Evolutionary conservation across 345 rosid species (phyloP).

Genomic region (Eucalyptus guilfoylei): DNA sequence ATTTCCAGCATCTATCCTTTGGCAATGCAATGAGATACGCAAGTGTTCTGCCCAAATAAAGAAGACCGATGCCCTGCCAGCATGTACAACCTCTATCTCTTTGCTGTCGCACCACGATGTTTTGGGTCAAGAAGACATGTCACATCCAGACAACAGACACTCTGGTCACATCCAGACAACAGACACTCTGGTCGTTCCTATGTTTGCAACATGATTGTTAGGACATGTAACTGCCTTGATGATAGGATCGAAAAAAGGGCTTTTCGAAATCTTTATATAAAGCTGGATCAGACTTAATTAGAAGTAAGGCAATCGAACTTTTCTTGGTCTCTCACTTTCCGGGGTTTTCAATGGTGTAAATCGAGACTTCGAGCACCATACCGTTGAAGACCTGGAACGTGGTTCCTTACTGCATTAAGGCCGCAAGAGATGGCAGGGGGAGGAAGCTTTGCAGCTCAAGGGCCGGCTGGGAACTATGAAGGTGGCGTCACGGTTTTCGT

Average conservation of each 20-base stretch:
- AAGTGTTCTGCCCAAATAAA: neutral
- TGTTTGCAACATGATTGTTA: neutral
- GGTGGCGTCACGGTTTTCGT: conserved; percentile 52
- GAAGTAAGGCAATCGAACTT: neutral
- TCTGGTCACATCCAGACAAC: neutral
- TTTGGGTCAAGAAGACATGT: neutral
- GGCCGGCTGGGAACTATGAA: conserved; percentile 20
- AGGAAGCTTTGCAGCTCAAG: conserved; percentile 16
- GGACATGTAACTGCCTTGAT: neutral
- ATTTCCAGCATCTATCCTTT: neutral
- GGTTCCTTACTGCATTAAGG: neutral
- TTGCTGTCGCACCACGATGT: neutral
- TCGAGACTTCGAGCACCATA: neutral
- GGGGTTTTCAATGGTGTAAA: neutral
- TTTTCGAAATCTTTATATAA: neutral
- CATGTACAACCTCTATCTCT: neutral
- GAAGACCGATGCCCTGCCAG: neutral
- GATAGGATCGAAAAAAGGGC: neutral
- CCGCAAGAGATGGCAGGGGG: conserved; percentile 11
- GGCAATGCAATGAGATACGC: neutral
- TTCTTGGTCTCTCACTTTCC: neutral
- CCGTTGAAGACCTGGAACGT: neutral
- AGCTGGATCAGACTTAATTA: neutral
- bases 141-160: neutral
- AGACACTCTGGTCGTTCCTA: neutral